Evolutionary conservation across 768 basidiomycete species (phyloP).

Genomic region (Naganishia vaughanmartiniae): DNA sequence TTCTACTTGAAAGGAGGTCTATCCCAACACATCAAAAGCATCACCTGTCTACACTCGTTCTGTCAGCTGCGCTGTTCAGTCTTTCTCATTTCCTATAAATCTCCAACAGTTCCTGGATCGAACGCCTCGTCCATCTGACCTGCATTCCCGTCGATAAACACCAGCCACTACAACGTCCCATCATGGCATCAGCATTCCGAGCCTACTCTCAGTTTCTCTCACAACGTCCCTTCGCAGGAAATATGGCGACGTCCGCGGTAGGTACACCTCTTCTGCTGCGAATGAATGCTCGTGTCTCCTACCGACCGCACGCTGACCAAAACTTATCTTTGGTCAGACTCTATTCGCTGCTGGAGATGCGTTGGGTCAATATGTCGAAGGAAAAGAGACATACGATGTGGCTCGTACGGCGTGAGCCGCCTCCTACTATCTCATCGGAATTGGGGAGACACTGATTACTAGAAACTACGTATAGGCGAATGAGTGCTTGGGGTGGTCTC

Average conservation of each 20-base stretch:
- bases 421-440: not conserved
- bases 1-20: not conserved
- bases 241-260: slow-evolving; percentile 17
- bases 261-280: not conserved
- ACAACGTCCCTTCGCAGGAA: slow-evolving; percentile 24
- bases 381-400: slow-evolving; percentile 69
- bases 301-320: not conserved
- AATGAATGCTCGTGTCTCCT: not conserved
- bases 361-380: slow-evolving; percentile 74
- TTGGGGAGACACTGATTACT: not conserved
- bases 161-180: not conserved
- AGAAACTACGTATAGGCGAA: not conserved
- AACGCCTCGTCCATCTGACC: not conserved
- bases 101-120: not conserved
- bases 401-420: slow-evolving; percentile 46
- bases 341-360: slow-evolving; percentile 50
- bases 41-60: not conserved
- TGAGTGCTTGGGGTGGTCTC: slow-evolving; percentile 27
- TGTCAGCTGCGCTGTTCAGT: not conserved
- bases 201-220: slow-evolving; percentile 19
- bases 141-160: not conserved
- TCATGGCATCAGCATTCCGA: slow-evolving; percentile 21
- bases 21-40: not conserved
- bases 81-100: not conserved
- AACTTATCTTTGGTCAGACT: slow-evolving; percentile 29